These are phyloP conservation scores for Pythium vanterpoolii DNA, from an alignment of 352 stramenopile genomes.

Conservation along the genomic window DNA sequence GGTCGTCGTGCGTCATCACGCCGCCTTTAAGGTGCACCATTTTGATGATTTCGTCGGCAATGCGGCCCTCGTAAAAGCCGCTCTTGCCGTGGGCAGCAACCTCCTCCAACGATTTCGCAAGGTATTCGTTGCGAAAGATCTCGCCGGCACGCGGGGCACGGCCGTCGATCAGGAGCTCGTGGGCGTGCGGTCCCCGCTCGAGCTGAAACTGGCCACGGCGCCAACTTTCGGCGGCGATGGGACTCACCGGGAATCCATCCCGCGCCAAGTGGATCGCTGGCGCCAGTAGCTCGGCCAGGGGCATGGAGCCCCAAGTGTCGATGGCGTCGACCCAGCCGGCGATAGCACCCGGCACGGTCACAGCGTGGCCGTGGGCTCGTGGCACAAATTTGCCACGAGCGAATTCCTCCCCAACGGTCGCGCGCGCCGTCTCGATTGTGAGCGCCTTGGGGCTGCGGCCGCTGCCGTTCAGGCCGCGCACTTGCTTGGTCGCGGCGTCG, in stretches of 20 bases:
- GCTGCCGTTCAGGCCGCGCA: conserved; percentile 92
- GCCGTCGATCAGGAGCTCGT: conserved; percentile 52
- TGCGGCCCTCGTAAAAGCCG: conserved; percentile 80
- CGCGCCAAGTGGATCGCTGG: conserved; percentile 90
- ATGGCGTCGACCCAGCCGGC: conserved; percentile 91
- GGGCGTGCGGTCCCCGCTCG: conserved; percentile 46
- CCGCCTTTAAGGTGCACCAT: conserved; percentile 60
- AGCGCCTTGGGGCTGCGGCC: conserved; percentile 81
- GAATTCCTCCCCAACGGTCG: conserved; percentile 32
- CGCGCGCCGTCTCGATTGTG: conserved; percentile 65
- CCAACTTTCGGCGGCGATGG: conserved; percentile 89
- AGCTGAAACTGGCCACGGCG: conserved; percentile 60
- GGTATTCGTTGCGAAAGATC: conserved; percentile 86
- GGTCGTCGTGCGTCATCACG: conserved; percentile 82
- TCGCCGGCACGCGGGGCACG: conserved; percentile 57
- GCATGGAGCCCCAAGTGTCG: conserved; percentile 78
- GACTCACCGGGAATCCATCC: conserved; percentile 91
- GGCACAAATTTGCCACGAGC: conserved; percentile 39
- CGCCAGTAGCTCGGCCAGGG: conserved; percentile 83
- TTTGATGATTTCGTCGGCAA: conserved; percentile 88
- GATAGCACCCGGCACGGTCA: conserved; percentile 91
- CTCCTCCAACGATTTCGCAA: conserved; percentile 83
- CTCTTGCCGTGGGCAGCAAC: conserved; percentile 85
- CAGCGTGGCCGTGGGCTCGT: conserved; percentile 55
- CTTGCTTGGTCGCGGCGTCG: conserved; percentile 76